Percentiles rank a stretch among this genome's conserved stretches.
Conservation (phyloP, 2,329 filamentous ascomycete genomes). For the Pseudogymnoascus verrucosus region DNA sequence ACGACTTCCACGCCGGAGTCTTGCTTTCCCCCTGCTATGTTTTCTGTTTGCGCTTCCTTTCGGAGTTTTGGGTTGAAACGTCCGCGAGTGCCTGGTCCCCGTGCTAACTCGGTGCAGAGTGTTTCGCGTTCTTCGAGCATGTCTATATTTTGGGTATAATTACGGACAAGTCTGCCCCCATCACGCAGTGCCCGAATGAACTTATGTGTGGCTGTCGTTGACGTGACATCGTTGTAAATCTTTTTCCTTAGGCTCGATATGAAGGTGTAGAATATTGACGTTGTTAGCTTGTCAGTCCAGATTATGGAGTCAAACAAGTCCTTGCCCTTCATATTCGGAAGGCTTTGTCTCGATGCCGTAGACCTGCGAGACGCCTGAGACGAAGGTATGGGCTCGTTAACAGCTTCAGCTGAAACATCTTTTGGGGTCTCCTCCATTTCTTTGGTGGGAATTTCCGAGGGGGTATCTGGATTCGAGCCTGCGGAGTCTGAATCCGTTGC, state of each 20-base stretch:
- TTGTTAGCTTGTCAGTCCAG: slow-evolving; percentile 60
- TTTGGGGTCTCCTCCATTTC: not conserved
- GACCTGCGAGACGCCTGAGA: slow-evolving; percentile 18
- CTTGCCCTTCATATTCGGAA: slow-evolving; percentile 60
- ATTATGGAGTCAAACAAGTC: slow-evolving; percentile 65
- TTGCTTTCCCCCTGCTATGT: slow-evolving; percentile 26
- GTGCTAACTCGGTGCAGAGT: slow-evolving; percentile 51
- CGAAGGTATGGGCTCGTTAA: slow-evolving; percentile 8
- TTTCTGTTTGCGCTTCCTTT: slow-evolving; percentile 26
- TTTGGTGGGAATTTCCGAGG: not conserved
- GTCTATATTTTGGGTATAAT: slow-evolving; percentile 71
- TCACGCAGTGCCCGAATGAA: slow-evolving; percentile 62
- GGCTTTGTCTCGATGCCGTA: slow-evolving; percentile 15
- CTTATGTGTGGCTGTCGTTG: slow-evolving; percentile 57
- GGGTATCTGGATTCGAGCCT: not conserved
- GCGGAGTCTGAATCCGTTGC: not conserved
- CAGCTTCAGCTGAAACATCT: not conserved
- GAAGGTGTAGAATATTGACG: slow-evolving; percentile 66
- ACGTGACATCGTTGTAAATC: slow-evolving; percentile 46
- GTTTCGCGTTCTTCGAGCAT: slow-evolving; percentile 64
- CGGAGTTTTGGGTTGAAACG: slow-evolving; percentile 46
- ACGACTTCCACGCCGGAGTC: slow-evolving; percentile 40
- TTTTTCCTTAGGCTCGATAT: slow-evolving; percentile 59
- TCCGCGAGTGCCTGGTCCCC: slow-evolving; percentile 53
- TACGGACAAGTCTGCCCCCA: slow-evolving; percentile 58